These are phyloP conservation scores for Phoenix roebelenii DNA, from an alignment of 176 grass and related monocot species.

Conservation along the genomic window DNA sequence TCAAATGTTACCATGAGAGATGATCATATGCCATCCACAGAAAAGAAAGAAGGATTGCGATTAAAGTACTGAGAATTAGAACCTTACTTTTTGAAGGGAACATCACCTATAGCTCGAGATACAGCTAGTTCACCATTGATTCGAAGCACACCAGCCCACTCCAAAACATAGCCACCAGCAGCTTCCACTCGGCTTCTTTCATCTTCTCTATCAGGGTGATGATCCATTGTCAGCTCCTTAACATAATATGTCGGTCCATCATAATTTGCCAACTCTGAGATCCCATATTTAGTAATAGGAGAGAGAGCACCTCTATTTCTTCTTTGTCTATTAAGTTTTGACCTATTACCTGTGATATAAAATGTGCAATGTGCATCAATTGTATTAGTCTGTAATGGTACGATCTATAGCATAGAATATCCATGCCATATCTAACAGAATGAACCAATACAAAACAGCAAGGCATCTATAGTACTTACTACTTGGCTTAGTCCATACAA, in stretches of 20 bases:
- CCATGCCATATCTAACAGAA: no score
- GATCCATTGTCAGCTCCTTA: constrained; percentile 81
- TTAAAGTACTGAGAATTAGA: constrained; percentile 1
- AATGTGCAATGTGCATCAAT: neutral
- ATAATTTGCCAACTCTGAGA: constrained; percentile 51
- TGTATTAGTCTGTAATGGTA: no score
- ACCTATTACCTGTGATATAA: constrained; percentile 25
- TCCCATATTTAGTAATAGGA: constrained; percentile 17
- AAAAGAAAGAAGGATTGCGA: neutral
- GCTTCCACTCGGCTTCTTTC: constrained; percentile 84
- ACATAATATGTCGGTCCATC: constrained; percentile 43
- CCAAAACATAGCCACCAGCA: constrained; percentile 72
- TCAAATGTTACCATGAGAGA: no score
- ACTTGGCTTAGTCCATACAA: no score
- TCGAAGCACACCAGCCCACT: constrained; percentile 81
- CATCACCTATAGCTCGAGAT: constrained; percentile 85
- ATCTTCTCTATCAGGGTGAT: constrained; percentile 96
- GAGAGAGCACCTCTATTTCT: constrained; percentile 26
- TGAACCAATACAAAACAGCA: no score
- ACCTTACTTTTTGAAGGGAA: constrained; percentile 72
- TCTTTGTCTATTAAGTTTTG: constrained; percentile 30
- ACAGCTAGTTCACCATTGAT: constrained; percentile 85
- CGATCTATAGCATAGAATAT: no score
- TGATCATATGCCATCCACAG: no score
- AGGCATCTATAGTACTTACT: no score